Base-by-base conservation (phyloP, 78 protist genomes). In the Emiliania huxleyi region DNA sequence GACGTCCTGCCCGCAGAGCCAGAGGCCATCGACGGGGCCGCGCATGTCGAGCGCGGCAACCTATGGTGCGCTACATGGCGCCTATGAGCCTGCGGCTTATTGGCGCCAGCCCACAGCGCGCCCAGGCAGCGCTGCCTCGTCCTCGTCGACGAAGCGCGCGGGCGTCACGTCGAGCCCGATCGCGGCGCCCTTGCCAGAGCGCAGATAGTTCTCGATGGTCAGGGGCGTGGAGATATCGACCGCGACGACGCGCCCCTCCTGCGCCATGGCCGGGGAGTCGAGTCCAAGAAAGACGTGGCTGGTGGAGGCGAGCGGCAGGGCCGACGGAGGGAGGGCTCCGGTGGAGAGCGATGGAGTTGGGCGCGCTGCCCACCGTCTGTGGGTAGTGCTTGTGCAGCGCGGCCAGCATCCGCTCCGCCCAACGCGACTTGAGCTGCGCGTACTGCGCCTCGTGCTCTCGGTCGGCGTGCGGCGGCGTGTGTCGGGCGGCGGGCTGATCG, bases 161-260 rank as follows among this genome's bases (percentile, higher is more conserved):
- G 87, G 87, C 52, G 48, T 42, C 87, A 79, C 87, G n/a, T 79
- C 87, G n/a, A 79, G 87, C 21, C 87, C 87, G n/a, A 79, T 79
- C 25, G 87, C 87, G 29, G 87, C 19, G 35, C 87, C 87, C 15
- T 29, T 1, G n/a, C 25, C 8, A 3, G 87, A 42, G 0, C 40
- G 87, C 48, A 79, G n/a, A 49, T 42, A 79, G 49, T 79, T 4
- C 49, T 79, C 87, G 11, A 79, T 79, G 29, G 87, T 79, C 35
- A 79, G 87, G 49, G 87, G 87, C 87, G 87, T 79, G 11, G 49
- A 42, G 25, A 79, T 8, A 49, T 79, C 19, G 87, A 42, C 87
- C 35, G 25, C 22, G 18, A 11, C 46, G 21, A 79, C 48, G 44
- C 48, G 87, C 25, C 49, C 87, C 26, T 37, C 21, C 15, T 33